A percentile compares a stretch with the other conserved stretches of the same genome.
phyloP scores from a whole-genome alignment of 192 early-diverging fungal genomes.

The Diversispora epigaea region DNA sequence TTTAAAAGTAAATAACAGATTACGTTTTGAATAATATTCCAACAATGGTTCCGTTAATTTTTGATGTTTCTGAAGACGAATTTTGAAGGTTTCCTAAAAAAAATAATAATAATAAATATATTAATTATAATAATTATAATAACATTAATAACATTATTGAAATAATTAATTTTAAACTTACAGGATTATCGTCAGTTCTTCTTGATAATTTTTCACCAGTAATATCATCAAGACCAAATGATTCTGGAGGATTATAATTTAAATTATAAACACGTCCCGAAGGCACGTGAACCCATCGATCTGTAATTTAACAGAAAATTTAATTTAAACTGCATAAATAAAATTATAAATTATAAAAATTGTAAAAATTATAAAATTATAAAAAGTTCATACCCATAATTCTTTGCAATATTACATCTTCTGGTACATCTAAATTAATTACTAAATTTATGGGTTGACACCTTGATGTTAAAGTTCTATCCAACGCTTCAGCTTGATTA shows the following conservation, averaged over 20 bases:
- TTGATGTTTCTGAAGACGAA: slow-evolving; percentile 75
- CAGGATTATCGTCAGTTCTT: slow-evolving; percentile 82
- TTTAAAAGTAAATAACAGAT: slow-evolving; percentile 65
- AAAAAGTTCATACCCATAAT: slow-evolving; percentile 64
- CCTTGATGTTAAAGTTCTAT: slow-evolving; percentile 52
- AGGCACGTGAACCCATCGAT: slow-evolving; percentile 91
- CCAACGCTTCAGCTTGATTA: slow-evolving; percentile 75
- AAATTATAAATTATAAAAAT: slow-evolving; percentile 26
- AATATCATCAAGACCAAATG: slow-evolving; percentile 78
- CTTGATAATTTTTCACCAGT: slow-evolving; percentile 92
- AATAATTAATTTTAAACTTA: slow-evolving; percentile 32
- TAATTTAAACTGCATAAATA: neutral
- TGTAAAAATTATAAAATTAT: neutral
- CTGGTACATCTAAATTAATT: slow-evolving; percentile 89
- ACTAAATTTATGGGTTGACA: slow-evolving; percentile 77
- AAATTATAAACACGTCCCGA: slow-evolving; percentile 93
- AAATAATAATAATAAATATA: slow-evolving; percentile 18
- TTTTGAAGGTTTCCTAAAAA: slow-evolving; percentile 76
- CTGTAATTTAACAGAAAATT: slow-evolving; percentile 43
- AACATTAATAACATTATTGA: slow-evolving; percentile 4
- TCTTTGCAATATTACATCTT: slow-evolving; percentile 83
- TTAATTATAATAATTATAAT: neutral
- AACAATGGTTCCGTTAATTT: slow-evolving; percentile 77
- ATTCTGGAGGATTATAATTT: slow-evolving; percentile 88
- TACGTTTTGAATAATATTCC: slow-evolving; percentile 71